Conservation (phyloP, 208 protist species). For the Trypanosoma vivax region DNA sequence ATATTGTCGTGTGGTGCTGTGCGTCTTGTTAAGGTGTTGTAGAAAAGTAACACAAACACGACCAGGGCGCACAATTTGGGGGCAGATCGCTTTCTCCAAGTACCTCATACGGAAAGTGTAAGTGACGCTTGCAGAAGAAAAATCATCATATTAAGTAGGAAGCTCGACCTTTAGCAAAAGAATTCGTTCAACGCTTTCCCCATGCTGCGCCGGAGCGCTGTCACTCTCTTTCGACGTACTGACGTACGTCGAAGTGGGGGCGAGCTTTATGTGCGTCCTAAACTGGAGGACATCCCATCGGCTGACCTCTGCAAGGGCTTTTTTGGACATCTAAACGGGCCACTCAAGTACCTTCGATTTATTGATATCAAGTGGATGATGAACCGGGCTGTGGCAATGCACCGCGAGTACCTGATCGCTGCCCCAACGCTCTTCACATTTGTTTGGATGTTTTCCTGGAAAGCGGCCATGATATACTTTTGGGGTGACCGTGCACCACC, state of each 20-base stretch:
- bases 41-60: too few relatives aligned
- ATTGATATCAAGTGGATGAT: slow-evolving; percentile 89
- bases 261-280: slow-evolving; percentile 78
- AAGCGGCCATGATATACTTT: slow-evolving; percentile 58
- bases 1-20: too few relatives aligned
- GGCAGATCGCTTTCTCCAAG: too few relatives aligned
- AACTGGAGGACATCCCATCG: slow-evolving; percentile 67
- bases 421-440: slow-evolving; percentile 75
- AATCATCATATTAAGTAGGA: too few relatives aligned
- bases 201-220: slow-evolving; percentile 80
- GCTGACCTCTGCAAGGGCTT: slow-evolving; percentile 61
- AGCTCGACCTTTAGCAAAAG: too few relatives aligned
- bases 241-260: slow-evolving; percentile 61
- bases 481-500: slow-evolving; percentile 83
- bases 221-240: slow-evolving; percentile 65
- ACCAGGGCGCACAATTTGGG: too few relatives aligned
- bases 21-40: too few relatives aligned
- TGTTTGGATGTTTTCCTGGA: slow-evolving; percentile 84
- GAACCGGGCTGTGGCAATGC: slow-evolving; percentile 80
- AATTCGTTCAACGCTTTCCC: too few relatives aligned
- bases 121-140: too few relatives aligned
- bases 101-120: too few relatives aligned
- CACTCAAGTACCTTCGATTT: slow-evolving; percentile 49
- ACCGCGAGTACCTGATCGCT: slow-evolving; percentile 83
- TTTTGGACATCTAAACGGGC: slow-evolving; percentile 74